Evolutionary conservation across 371 early-diverging fungal species (phyloP).

Genomic region (Fennellomyces sp.): DNA sequence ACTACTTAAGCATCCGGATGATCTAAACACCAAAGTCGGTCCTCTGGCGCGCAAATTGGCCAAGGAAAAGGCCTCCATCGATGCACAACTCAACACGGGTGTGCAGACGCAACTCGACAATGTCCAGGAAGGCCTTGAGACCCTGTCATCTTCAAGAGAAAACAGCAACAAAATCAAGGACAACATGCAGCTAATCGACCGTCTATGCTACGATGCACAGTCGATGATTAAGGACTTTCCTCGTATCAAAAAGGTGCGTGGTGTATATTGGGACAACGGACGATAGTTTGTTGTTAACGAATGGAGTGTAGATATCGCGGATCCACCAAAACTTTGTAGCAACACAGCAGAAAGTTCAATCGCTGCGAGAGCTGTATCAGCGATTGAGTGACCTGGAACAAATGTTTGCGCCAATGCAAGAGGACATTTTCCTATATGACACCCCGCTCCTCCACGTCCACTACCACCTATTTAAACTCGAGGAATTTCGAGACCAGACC

Average conservation of each 20-base stretch:
- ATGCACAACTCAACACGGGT: slow-evolving; percentile 93
- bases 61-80: slow-evolving; percentile 90
- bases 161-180: slow-evolving; percentile 70
- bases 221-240: slow-evolving; percentile 86
- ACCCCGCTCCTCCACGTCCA: slow-evolving; percentile 85
- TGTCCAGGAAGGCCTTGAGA: slow-evolving; percentile 86
- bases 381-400: slow-evolving; percentile 72
- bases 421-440: slow-evolving; percentile 66
- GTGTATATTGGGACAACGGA: background rate
- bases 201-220: slow-evolving; percentile 82
- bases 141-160: slow-evolving; percentile 65
- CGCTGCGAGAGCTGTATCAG: slow-evolving; percentile 84
- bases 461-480: slow-evolving; percentile 85
- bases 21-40: slow-evolving; percentile 83
- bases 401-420: slow-evolving; percentile 74
- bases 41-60: slow-evolving; percentile 79
- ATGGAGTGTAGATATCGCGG: slow-evolving; percentile 70
- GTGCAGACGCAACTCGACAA: slow-evolving; percentile 93
- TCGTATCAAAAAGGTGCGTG: slow-evolving; percentile 78
- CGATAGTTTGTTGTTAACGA: background rate
- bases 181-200: slow-evolving; percentile 82
- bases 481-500: slow-evolving; percentile 84
- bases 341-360: slow-evolving; percentile 81
- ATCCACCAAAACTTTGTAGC: slow-evolving; percentile 92
- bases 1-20: slow-evolving; percentile 90